Conservation (phyloP, 2,329 filamentous ascomycete species). For the Colletotrichum zoysiae region DNA sequence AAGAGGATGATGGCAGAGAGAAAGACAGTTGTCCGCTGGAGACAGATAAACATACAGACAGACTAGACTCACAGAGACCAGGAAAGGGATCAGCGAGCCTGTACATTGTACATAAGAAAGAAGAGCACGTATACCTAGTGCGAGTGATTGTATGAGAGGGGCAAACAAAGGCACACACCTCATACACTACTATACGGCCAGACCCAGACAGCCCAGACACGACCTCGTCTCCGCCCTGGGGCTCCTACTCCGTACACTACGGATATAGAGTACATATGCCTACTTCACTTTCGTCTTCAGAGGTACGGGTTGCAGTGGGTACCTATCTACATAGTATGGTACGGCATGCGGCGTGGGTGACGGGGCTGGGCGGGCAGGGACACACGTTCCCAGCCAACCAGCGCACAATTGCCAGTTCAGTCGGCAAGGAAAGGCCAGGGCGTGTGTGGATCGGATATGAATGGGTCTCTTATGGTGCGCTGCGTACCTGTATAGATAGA, state of each 20-base stretch:
- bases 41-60: neutral
- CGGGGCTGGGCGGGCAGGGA: neutral
- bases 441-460: constrained; percentile 32
- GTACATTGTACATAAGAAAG: too few species aligned
- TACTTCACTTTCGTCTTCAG: constrained; percentile 2
- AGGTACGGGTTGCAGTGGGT: neutral
- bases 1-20: neutral
- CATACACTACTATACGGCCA: neutral
- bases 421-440: constrained; percentile 27
- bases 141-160: too few species aligned
- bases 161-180: neutral
- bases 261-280: too few species aligned
- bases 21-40: constrained; percentile 9
- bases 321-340: neutral
- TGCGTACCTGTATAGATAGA: neutral
- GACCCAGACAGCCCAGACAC: constrained; percentile 12
- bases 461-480: constrained; percentile 9
- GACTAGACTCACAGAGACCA: neutral
- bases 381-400: constrained; percentile 21
- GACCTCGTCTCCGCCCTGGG: constrained; percentile 3
- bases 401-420: constrained; percentile 10
- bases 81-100: neutral
- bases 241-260: neutral
- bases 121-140: too few species aligned
- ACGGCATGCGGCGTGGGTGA: constrained; percentile 16